Evolutionary conservation across 2,329 filamentous ascomycete species (phyloP).

Genomic region (Pseudocercospora macadamiae): DNA sequence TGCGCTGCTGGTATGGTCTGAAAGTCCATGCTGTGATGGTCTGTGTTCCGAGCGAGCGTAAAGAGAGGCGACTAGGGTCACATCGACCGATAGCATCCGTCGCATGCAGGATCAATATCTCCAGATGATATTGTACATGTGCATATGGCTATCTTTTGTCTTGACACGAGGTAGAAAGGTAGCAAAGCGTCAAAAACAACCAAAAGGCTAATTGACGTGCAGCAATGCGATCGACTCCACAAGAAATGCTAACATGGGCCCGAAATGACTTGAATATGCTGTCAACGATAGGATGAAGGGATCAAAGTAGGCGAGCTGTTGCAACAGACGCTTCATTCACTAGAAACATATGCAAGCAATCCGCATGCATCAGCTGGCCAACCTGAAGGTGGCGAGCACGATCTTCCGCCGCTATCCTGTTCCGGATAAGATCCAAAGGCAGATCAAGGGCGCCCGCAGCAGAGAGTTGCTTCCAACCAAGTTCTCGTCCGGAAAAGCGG

Average conservation of each 20-base stretch:
- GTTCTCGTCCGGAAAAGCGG: neutral
- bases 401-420: neutral
- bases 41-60: constrained; percentile 1
- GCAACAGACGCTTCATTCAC: neutral
- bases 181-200: neutral
- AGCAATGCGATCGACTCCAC: constrained; percentile 10
- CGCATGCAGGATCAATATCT: constrained; percentile 13
- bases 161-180: neutral
- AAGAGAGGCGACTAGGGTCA: neutral
- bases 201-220: constrained; percentile 13
- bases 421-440: neutral
- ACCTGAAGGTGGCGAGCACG: constrained; percentile 2
- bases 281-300: neutral
- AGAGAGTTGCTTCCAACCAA: neutral
- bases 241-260: neutral
- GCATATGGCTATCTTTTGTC: neutral
- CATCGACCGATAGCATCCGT: constrained; percentile 2
- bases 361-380: constrained; percentile 7
- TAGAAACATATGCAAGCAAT: constrained; percentile 1
- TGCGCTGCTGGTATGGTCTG: constrained; percentile 8
- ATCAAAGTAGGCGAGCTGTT: neutral
- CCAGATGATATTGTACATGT: neutral
- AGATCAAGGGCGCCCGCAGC: constrained; percentile 1
- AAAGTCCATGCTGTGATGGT: constrained; percentile 15
- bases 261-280: constrained; percentile 1